Evolutionary conservation across 495 filamentous ascomycete genomes (phyloP).

Genomic region (Aspergillus hancockii): DNA sequence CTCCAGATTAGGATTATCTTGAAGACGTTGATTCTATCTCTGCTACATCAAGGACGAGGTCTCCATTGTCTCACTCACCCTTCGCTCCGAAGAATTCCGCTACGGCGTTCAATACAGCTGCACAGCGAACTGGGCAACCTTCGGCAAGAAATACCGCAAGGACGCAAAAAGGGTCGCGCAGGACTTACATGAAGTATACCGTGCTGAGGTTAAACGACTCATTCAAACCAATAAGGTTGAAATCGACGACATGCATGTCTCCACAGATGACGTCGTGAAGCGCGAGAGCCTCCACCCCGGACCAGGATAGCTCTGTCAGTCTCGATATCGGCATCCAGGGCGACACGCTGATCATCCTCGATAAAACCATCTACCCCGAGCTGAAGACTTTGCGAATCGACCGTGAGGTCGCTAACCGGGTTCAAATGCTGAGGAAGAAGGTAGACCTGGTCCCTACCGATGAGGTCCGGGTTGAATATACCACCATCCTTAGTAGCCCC

Average conservation of each 20-base stretch:
- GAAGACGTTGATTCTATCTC: conserved; percentile 81
- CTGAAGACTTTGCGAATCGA: conserved; percentile 74
- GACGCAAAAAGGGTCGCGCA: conserved; percentile 84
- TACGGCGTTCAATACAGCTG: conserved; percentile 91
- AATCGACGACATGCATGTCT: conserved; percentile 66
- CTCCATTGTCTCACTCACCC: conserved; percentile 83
- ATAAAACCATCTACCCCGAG: conserved; percentile 70
- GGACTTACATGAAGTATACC: conserved; percentile 76
- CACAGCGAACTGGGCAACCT: conserved; percentile 84
- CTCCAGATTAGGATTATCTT: conserved; percentile 77
- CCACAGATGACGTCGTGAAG: conserved; percentile 77
- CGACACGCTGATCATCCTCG: conserved; percentile 79
- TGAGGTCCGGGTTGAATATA: conserved; percentile 84
- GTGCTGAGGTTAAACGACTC: too few species aligned
- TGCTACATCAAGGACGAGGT: conserved; percentile 89
- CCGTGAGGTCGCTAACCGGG: conserved; percentile 79
- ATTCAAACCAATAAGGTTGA: too few species aligned
- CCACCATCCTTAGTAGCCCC: too few species aligned
- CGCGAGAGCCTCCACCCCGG: too few species aligned
- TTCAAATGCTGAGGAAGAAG: conserved; percentile 80
- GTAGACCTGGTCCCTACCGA: conserved; percentile 81
- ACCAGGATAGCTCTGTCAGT: too few species aligned
- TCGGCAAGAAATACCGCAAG: conserved; percentile 97
- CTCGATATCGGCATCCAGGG: conserved; percentile 60
- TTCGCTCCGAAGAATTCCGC: conserved; percentile 82